Conservation (phyloP, 768 basidiomycete genomes). For the Leucosporidium yakuticum region DNA sequence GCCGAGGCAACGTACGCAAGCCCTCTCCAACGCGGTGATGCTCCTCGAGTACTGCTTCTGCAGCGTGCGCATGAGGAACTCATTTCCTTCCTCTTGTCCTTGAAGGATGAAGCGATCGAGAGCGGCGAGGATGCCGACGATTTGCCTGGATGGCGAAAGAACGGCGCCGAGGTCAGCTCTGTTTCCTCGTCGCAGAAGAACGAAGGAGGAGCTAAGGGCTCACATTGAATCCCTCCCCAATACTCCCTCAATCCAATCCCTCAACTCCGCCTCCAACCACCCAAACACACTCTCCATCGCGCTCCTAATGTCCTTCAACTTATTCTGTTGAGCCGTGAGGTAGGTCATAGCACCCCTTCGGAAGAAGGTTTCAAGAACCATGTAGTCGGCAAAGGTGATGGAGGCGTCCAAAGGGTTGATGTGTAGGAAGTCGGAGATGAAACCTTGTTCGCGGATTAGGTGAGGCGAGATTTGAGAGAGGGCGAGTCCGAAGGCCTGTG, state of each 20-base stretch:
- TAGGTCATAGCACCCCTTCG: slow-evolving; percentile 73
- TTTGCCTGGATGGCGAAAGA: slow-evolving; percentile 65
- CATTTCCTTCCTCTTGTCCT: slow-evolving; percentile 70
- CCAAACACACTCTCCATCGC: slow-evolving; percentile 95
- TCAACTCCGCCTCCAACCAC: slow-evolving; percentile 76
- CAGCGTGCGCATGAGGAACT: slow-evolving; percentile 63
- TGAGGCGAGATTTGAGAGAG: slow-evolving; percentile 68
- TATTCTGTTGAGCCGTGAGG: slow-evolving; percentile 51
- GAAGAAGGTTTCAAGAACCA: slow-evolving; percentile 89
- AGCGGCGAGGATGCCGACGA: slow-evolving; percentile 71
- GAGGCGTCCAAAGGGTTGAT: slow-evolving; percentile 66
- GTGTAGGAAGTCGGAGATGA: slow-evolving; percentile 85
- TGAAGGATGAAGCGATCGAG: slow-evolving; percentile 71
- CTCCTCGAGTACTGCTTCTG: slow-evolving; percentile 65
- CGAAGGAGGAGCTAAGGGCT: slow-evolving; percentile 33
- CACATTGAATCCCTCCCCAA: slow-evolving; percentile 71
- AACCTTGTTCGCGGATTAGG: slow-evolving; percentile 77
- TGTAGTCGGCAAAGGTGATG: slow-evolving; percentile 91
- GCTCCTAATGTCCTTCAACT: slow-evolving; percentile 53
- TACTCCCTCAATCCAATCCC: slow-evolving; percentile 74
- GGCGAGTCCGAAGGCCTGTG: slow-evolving; percentile 65
- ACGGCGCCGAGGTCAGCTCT: not conserved
- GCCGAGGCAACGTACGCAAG: slow-evolving; percentile 59
- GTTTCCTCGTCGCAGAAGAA: no score
- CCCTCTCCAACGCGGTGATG: slow-evolving; percentile 57